Conservation (phyloP, 148 eudicot species). For the Chenopodium berlandieri region DNA sequence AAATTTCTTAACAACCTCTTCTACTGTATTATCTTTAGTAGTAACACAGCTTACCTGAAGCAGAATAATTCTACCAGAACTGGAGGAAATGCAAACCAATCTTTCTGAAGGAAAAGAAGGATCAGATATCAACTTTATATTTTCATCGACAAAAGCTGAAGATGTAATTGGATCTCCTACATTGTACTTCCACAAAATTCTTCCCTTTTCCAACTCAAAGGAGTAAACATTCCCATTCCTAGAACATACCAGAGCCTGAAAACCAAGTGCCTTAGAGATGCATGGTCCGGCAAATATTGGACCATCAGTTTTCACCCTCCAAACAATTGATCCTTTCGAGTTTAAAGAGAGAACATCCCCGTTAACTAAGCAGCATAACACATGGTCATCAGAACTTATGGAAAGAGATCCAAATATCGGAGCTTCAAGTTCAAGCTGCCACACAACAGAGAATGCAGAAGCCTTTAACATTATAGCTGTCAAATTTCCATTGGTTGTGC, state of each 20-base stretch:
- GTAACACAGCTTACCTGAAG: constrained; percentile 31
- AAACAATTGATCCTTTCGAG: constrained; percentile 48
- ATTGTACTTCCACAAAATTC: constrained; percentile 59
- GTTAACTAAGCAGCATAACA: constrained; percentile 74
- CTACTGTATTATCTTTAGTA: constrained; percentile 15
- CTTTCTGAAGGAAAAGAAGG: constrained; percentile 40
- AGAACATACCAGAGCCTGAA: constrained; percentile 70
- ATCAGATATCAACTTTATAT: constrained; percentile 40
- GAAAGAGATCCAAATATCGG: constrained; percentile 86
- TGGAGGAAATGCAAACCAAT: constrained; percentile 67
- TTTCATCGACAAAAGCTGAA: constrained; percentile 80
- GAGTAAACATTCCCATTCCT: constrained; percentile 76
- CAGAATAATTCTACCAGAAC: constrained; percentile 61
- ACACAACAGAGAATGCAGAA: constrained; percentile 42
- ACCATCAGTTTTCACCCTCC: constrained; percentile 68
- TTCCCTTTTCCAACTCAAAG: constrained; percentile 55
- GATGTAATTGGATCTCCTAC: constrained; percentile 75
- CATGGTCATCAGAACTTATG: constrained; percentile 49
- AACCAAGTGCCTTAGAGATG: constrained; percentile 44
- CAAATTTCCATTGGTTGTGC: constrained; percentile 73
- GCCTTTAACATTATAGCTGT: constrained; percentile 59
- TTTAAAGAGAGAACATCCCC: constrained; percentile 65
- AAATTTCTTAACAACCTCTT: constrained; percentile 43
- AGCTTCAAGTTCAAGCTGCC: constrained; percentile 67
- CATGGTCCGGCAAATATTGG: constrained; percentile 90